These are phyloP conservation scores for Daldinia childiae DNA, from an alignment of 495 filamentous ascomycete species.

Conservation along the genomic window DNA sequence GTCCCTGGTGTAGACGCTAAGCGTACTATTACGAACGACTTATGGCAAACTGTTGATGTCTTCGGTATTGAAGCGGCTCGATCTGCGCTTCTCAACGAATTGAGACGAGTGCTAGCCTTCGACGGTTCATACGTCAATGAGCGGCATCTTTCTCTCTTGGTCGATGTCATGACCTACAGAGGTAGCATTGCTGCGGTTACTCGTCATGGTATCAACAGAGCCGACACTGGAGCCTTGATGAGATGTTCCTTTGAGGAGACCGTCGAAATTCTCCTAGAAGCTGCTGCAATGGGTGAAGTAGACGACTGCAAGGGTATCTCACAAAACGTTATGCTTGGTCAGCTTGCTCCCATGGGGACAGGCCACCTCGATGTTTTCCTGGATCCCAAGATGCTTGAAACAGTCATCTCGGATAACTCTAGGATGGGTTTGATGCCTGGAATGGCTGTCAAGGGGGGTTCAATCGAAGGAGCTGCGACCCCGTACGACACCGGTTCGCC, in stretches of 20 bases:
- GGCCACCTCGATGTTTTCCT: conserved; percentile 92
- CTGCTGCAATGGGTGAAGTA: conserved; percentile 90
- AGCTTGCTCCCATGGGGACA: conserved; percentile 95
- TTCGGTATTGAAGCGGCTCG: conserved; percentile 97
- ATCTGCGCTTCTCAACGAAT: conserved; percentile 82
- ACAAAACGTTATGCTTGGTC: conserved; percentile 98
- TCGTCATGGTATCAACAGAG: conserved; percentile 97
- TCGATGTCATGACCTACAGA: conserved; percentile 97
- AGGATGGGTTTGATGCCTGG: conserved; percentile 80
- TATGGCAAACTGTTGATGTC: conserved; percentile 90
- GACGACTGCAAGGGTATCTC: conserved; percentile 98
- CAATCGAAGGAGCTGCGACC: conserved; percentile 85
- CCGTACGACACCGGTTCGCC: conserved; percentile 95
- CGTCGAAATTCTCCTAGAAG: conserved; percentile 96
- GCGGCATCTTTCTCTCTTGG: conserved; percentile 93
- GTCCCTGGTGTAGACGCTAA: conserved; percentile 88
- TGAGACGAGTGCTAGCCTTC: conserved; percentile 91
- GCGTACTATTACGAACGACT: conserved; percentile 94
- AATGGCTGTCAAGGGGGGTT: conserved; percentile 75
- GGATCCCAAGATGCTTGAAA: conserved; percentile 94
- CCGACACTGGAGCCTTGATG: conserved; percentile 98
- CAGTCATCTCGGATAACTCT: conserved; percentile 89
- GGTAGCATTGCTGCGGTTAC: conserved; percentile 95
- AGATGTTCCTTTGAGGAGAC: conserved; percentile 99
- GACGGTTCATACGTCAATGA: conserved; percentile 99